A percentile compares a stretch with the other conserved stretches of the same genome.
phyloP scores from a whole-genome alignment of 345 rosid genomes.

The Salix brachista region DNA sequence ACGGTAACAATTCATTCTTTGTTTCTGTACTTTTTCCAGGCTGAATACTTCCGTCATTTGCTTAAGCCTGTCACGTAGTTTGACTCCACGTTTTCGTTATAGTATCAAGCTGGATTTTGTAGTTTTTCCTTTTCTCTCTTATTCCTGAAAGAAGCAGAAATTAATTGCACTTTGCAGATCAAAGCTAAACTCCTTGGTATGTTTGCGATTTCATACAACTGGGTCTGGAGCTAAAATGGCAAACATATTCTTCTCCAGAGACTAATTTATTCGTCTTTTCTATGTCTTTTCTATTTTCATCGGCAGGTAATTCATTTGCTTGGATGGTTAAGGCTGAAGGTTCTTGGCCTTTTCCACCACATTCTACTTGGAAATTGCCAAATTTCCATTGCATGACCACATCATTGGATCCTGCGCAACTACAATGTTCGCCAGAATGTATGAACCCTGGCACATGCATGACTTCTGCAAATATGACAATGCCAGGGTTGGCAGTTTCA shows the following conservation, averaged over 20 bases:
- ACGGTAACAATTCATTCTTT: not conserved
- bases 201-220: conserved; percentile 2
- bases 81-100: conserved; percentile 19
- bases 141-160: conserved; percentile 37
- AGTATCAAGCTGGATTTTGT: conserved; percentile 40
- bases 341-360: conserved; percentile 28
- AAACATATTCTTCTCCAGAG: not conserved
- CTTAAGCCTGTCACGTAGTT: conserved; percentile 87
- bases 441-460: conserved; percentile 25
- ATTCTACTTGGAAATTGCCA: conserved; percentile 33
- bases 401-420: conserved; percentile 37
- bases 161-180: conserved; percentile 27
- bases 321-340: conserved; percentile 37
- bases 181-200: conserved; percentile 43
- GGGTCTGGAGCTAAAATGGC: conserved; percentile 1
- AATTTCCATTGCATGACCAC: conserved; percentile 44
- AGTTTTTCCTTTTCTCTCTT: conserved; percentile 34
- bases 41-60: conserved; percentile 85
- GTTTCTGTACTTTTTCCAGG: conserved; percentile 49
- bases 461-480: conserved; percentile 32
- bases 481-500: conserved; percentile 35
- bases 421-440: conserved; percentile 42
- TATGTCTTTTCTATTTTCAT: not conserved
- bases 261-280: not conserved
- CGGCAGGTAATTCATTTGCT: conserved; percentile 30